Evolutionary conservation across 768 basidiomycete genomes (phyloP), one percentile per base, ranked within the genome.

Genomic region (Obba rivulosa): DNA sequence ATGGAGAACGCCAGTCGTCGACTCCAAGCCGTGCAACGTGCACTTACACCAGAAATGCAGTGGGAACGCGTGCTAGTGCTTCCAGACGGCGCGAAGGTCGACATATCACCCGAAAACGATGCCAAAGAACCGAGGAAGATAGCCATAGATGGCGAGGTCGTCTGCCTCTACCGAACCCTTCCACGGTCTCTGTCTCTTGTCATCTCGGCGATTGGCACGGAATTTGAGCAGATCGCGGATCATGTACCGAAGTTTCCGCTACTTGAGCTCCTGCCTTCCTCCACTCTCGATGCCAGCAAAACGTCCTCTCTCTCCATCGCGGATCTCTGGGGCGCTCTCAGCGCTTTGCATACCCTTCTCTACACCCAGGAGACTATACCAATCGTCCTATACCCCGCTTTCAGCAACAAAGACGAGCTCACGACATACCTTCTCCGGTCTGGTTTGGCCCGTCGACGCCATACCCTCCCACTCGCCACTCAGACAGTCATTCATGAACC

Each of bases 301-400:
- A 11, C 47, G 22, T 25, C 51, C 9, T 37, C 24, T 20, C 43
- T 67, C 34, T 38, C 61, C 13, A 45, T 69, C 21, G 48, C 60
- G 9, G 66, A 75, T 46, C 45, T 66, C 21, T 78, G 76, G 76
- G 67, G 60, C 3, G 56, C 60, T 34, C 51, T 75, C 14, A 71
- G 76, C 49, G 66, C 68, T 10, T 60, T 77, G 2, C 75, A 72
- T 58, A 68, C 67, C 5, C 50, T 65, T 31, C 57, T 68, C 53
- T 65, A 69, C 39, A 59, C 61, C 8, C 64, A 69, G 38, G 75
- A 76, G 40, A 62, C 66, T 35, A 67, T 76, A 46, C 76, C 76
- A 0, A 46, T 73, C 49, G 46, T 63, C 16, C 50, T 75, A 31
- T 57, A 64, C n/a, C 42, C 52, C 0, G 21, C 44, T 1, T 48